Evolutionary conservation across 1,139 yeast species (phyloP), one percentile per base, ranked within the genome.

Genomic region (Saccharomyces pastorianus): DNA sequence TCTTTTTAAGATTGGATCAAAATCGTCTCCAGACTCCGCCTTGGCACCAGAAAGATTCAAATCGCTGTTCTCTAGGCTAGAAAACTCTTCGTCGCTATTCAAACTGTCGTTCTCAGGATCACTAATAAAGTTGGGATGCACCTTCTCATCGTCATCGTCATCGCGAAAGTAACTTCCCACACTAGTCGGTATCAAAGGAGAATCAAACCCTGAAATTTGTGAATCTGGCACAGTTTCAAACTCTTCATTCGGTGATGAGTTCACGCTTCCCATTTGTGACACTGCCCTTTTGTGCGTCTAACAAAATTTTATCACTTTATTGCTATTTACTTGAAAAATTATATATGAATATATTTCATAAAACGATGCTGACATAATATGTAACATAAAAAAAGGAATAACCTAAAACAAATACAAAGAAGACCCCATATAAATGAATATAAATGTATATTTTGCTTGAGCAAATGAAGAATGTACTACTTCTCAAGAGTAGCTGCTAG

Each of bases 221-320:
- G 44, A 38, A 38, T 38, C 44, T 14, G 20, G 44, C 25, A 38
- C 44, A 38, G 11, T 11, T 11, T 38, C 44, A 11, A 38, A 38
- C 44, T 38, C 44, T n/a, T 38, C 11, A 38, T 20, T 20, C 11
- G 26, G 26, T 13, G 44, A 38, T 38, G 44, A 38, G 44, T 38
- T 11, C 25, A 20, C 25, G 44, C 25, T 53, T 51, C 34, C 71
- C 65, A 26, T 54, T 58, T 49, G 61, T 59, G 41, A 61, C 59
- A 53, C 64, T 65, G 54, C 64, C 9, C n/a, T 38, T 49, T 7
- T 38, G 26, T 9, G 13, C n/a, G 9, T 9, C 44, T 17, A 17
- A 38, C 25, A 13, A 17, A 17, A 8, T 38, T 9, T 38, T 17
- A 28, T 20, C 25, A 9, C 7, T 38, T 38, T 7, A 23, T 9